These are phyloP conservation scores for Ceratobasidium sp. DNA, from an alignment of 1,284 basidiomycete genomes.

Conservation along the genomic window DNA sequence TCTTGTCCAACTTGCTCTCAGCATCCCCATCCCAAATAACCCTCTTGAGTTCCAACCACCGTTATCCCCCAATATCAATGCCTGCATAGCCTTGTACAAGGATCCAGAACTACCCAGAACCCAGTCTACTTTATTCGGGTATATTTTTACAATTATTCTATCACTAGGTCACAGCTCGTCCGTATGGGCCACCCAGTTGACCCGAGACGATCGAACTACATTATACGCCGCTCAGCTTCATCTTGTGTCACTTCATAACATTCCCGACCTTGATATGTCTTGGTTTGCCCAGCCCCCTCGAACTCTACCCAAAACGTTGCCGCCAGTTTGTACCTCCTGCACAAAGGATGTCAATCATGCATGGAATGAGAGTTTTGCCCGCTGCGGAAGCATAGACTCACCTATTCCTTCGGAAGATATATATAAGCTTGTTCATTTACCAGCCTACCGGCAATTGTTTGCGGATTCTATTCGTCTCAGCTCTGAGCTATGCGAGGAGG, in stretches of 20 bases:
- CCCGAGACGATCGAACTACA: constrained; percentile 6
- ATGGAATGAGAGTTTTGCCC: not conserved
- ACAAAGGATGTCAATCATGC: not conserved
- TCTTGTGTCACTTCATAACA: not conserved
- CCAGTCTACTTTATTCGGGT: not conserved
- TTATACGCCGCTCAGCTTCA: constrained; percentile 10
- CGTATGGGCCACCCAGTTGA: not conserved
- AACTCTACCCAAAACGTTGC: not conserved
- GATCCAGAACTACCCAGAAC: too few relatives aligned
- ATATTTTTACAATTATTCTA: not conserved
- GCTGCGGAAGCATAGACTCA: not conserved
- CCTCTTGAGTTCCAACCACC: not conserved
- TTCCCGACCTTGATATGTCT: not conserved
- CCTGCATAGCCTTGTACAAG: not conserved
- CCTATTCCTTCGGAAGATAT: constrained; percentile 4
- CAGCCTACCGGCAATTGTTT: not conserved
- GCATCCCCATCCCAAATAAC: not conserved
- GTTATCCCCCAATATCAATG: not conserved
- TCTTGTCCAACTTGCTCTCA: not conserved
- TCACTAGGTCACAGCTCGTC: not conserved
- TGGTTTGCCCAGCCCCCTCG: not conserved
- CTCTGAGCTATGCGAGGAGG: not conserved
- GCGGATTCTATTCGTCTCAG: not conserved
- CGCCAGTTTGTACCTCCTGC: not conserved
- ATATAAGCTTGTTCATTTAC: not conserved